Conservation (phyloP, 2,329 filamentous ascomycete species). For the Boeremia exigua region DNA sequence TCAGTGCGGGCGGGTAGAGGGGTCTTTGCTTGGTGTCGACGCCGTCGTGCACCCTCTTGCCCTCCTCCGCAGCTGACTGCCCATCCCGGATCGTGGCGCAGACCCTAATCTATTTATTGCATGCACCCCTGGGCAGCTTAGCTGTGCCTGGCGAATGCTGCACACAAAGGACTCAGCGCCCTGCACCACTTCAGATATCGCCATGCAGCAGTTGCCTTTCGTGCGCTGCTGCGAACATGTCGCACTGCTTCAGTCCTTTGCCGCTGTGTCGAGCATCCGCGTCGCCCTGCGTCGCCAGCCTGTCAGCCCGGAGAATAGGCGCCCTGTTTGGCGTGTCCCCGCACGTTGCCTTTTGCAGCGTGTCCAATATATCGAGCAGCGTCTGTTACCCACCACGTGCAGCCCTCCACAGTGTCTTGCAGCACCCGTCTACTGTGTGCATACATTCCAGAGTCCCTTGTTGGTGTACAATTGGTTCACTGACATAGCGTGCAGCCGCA, state of each 20-base stretch:
- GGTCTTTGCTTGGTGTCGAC: constrained; percentile 11
- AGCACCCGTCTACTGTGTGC: too few relatives aligned
- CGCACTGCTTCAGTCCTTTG: background rate
- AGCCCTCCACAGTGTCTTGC: constrained; percentile 2
- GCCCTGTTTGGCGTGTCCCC: constrained; percentile 2
- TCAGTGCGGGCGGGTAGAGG: constrained; percentile 13
- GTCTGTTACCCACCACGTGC: constrained; percentile 16
- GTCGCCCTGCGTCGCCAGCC: constrained; percentile 11
- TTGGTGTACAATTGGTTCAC: background rate
- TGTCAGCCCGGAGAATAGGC: constrained; percentile 4
- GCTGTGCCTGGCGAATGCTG: constrained; percentile 13
- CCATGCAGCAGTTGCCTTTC: constrained; percentile 3
- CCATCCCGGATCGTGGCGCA: constrained; percentile 17
- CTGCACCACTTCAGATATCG: constrained; percentile 12
- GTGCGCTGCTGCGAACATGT: constrained; percentile 19
- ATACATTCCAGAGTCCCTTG: constrained; percentile 6
- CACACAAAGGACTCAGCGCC: constrained; percentile 6
- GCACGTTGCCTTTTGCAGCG: constrained; percentile 19
- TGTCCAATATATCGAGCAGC: constrained; percentile 34
- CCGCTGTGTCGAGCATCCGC: constrained; percentile 2
- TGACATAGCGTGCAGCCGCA: constrained; percentile 3
- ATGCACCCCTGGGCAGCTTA: background rate
- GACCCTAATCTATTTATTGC: constrained; percentile 19
- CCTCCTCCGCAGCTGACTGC: constrained; percentile 19
- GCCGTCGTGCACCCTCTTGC: background rate